phyloP scores from a whole-genome alignment of 169 alveolate genomes.

The Plasmodium billcollinsi region DNA sequence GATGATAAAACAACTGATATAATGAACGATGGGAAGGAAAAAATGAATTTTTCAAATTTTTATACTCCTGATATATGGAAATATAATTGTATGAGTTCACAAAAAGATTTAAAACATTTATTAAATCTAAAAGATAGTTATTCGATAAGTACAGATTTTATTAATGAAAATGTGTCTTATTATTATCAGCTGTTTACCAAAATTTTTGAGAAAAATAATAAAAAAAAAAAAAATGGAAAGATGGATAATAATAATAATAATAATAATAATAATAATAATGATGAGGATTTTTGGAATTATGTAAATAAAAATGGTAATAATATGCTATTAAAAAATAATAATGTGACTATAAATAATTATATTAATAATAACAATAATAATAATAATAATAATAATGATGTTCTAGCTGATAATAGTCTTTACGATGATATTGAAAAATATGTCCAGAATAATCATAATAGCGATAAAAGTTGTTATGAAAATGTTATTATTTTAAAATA shows the following conservation, averaged over 20 bases:
- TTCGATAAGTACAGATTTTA: slow-evolving; percentile 24
- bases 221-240: slow-evolving; percentile 27
- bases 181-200: slow-evolving; percentile 38
- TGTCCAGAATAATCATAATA: background rate
- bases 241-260: background rate
- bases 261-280: too few relatives aligned
- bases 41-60: slow-evolving; percentile 33
- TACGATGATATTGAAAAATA: background rate
- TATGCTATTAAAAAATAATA: too few relatives aligned
- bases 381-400: background rate
- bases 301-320: too few relatives aligned
- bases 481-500: slow-evolving; percentile 26
- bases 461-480: background rate
- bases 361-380: background rate
- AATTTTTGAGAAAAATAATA: slow-evolving; percentile 48
- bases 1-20: slow-evolving; percentile 26
- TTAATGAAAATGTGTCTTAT: slow-evolving; percentile 57
- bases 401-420: background rate
- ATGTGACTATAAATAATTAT: too few relatives aligned
- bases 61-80: slow-evolving; percentile 57
- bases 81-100: slow-evolving; percentile 70
- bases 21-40: slow-evolving; percentile 29
- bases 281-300: slow-evolving; percentile 39
- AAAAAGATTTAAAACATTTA: slow-evolving; percentile 49
- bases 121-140: slow-evolving; percentile 39